Percentiles rank a stretch among this genome's conserved stretches.
Evolutionary conservation across 345 rosid genomes (phyloP).

Genomic region (Bruguiera sexangula): DNA sequence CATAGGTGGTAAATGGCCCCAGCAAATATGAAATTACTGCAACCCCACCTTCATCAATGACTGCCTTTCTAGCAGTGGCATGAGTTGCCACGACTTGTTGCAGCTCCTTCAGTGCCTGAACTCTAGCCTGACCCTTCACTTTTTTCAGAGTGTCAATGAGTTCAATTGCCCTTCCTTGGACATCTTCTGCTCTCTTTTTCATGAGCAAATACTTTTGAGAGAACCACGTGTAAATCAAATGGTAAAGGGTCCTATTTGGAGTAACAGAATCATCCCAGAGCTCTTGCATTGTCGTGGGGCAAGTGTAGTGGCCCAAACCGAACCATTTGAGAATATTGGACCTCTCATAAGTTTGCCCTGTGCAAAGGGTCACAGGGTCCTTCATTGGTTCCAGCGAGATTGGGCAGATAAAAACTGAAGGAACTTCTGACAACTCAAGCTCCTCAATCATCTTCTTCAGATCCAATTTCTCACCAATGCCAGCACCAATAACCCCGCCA

Average conservation of each 20-base stretch:
- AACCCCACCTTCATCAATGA: constrained; percentile 56
- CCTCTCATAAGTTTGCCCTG: constrained; percentile 73
- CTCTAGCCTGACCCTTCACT: constrained; percentile 63
- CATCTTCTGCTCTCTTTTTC: constrained; percentile 68
- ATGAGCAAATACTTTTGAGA: constrained; percentile 51
- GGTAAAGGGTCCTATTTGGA: constrained; percentile 58
- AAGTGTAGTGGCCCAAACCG: constrained; percentile 56
- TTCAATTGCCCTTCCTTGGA: constrained; percentile 55
- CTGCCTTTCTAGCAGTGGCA: constrained; percentile 44
- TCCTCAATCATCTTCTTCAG: constrained; percentile 62
- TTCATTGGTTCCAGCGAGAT: constrained; percentile 74
- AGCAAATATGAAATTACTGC: constrained; percentile 44
- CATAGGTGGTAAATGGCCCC: constrained; percentile 64
- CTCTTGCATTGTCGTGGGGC: constrained; percentile 80
- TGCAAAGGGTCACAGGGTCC: constrained; percentile 74
- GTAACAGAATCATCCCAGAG: constrained; percentile 66
- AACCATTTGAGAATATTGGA: constrained; percentile 71
- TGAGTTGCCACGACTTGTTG: constrained; percentile 51
- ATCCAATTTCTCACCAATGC: constrained; percentile 48
- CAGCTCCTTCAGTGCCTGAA: constrained; percentile 61
- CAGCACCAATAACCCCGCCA: constrained; percentile 30
- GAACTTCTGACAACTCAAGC: constrained; percentile 51
- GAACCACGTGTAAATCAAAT: constrained; percentile 61
- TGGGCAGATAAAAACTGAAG: constrained; percentile 69
- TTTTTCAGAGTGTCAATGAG: constrained; percentile 52